phyloP scores from a whole-genome alignment of 345 rosid genomes.

The Hibiscus trionum region DNA sequence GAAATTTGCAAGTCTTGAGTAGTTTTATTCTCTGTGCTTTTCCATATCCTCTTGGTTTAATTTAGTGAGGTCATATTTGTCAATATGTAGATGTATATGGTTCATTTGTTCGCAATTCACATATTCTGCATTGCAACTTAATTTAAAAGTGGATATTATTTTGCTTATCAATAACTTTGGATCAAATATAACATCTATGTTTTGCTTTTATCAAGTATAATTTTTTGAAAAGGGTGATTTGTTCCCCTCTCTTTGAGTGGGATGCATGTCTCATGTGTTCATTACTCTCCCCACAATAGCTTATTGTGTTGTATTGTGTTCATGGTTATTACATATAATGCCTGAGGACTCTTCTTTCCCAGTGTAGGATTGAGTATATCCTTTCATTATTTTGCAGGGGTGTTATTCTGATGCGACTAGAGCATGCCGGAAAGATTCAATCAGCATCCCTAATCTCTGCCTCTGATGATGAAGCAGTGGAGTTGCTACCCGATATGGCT shows the following conservation, averaged over 20 bases:
- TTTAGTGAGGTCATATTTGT: not conserved
- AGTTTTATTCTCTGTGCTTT: not conserved
- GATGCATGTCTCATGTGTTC: not conserved
- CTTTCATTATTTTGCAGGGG: slow-evolving; percentile 43
- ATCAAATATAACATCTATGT: not conserved
- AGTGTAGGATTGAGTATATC: not conserved
- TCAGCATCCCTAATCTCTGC: slow-evolving; percentile 79
- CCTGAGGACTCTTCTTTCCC: not conserved
- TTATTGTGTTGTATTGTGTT: not conserved
- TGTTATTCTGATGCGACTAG: slow-evolving; percentile 86
- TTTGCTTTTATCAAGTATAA: not conserved
- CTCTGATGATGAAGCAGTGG: slow-evolving; percentile 41
- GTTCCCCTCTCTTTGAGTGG: not conserved
- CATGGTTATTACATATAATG: not conserved
- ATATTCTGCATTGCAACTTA: not conserved
- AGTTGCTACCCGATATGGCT: slow-evolving; percentile 9
- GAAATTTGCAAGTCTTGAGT: not conserved
- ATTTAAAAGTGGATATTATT: not conserved
- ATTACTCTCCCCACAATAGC: not conserved
- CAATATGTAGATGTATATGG: not conserved
- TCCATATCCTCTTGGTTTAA: not conserved
- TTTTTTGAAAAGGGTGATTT: not conserved
- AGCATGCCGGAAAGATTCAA: slow-evolving; percentile 84
- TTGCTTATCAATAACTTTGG: not conserved
- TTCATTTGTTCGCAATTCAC: not conserved